These are phyloP conservation scores for Salix arbutifolia DNA, from an alignment of 345 rosid species.

Conservation along the genomic window DNA sequence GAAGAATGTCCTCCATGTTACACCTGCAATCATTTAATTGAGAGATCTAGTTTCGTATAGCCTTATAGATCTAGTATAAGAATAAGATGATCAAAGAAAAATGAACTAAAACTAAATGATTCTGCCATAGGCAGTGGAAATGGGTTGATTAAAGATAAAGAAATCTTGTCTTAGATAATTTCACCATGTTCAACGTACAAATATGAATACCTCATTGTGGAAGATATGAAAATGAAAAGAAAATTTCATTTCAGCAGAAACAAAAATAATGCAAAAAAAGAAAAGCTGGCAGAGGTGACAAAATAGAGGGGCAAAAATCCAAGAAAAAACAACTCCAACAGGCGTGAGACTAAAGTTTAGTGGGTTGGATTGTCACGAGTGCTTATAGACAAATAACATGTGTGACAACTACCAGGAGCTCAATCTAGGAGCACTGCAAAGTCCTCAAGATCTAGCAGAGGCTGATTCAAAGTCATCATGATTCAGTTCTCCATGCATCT, in stretches of 20 bases:
- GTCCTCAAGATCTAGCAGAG: background rate
- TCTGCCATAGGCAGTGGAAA: background rate
- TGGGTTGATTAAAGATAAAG: background rate
- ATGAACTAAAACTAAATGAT: background rate
- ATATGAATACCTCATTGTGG: background rate
- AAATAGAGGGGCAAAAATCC: background rate
- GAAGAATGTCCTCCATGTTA: conserved; percentile 72
- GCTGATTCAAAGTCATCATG: background rate
- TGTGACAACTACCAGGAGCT: background rate
- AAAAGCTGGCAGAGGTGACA: background rate
- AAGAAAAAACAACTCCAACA: background rate
- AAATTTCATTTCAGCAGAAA: background rate
- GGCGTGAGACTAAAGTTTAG: background rate
- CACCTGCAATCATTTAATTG: conserved; percentile 49
- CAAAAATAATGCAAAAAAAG: background rate
- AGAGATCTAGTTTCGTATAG: background rate
- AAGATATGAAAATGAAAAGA: background rate
- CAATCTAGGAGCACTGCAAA: background rate
- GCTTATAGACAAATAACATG: background rate
- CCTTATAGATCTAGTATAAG: too few relatives aligned
- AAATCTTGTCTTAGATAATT: background rate
- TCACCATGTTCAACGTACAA: background rate
- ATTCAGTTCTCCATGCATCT: background rate
- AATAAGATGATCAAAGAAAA: background rate
- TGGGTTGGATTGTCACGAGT: background rate